Percentiles rank a stretch among this genome's conserved stretches.
These are phyloP conservation scores for Claviceps pazoutovae DNA, from an alignment of 2,329 filamentous ascomycete species.

Conservation along the genomic window DNA sequence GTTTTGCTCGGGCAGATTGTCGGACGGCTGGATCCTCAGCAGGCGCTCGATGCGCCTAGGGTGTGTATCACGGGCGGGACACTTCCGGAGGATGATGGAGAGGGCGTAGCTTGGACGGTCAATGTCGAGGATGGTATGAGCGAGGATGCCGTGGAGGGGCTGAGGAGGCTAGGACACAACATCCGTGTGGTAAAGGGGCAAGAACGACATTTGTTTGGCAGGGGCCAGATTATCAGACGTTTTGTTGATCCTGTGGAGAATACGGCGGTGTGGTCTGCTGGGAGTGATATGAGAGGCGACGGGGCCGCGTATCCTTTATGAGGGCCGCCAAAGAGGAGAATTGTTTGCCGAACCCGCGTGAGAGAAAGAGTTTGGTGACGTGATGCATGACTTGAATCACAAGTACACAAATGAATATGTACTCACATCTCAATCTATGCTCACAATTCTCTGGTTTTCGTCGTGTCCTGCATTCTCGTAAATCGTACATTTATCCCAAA, in stretches of 20 bases:
- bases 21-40: slow-evolving; percentile 69
- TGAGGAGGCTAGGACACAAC: slow-evolving; percentile 59
- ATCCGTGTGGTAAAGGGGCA: slow-evolving; percentile 55
- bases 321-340: not conserved
- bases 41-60: slow-evolving; percentile 80
- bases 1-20: slow-evolving; percentile 80
- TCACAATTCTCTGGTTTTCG: not conserved
- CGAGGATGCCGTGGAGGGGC: slow-evolving; percentile 48
- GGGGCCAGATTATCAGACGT: slow-evolving; percentile 74
- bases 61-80: slow-evolving; percentile 59
- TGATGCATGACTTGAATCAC: too few relatives aligned
- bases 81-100: slow-evolving; percentile 46
- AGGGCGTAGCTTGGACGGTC: slow-evolving; percentile 45
- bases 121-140: slow-evolving; percentile 74
- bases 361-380: too few relatives aligned
- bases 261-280: slow-evolving; percentile 66
- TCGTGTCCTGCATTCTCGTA: not conserved
- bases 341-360: not conserved
- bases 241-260: slow-evolving; percentile 57
- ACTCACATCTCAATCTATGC: too few relatives aligned
- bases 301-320: slow-evolving; percentile 48
- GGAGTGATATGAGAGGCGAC: slow-evolving; percentile 79
- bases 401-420: too few relatives aligned
- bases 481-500: not conserved
- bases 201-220: slow-evolving; percentile 58